These are phyloP conservation scores for Crithidia fasciculata DNA, from an alignment of 208 protist species.

Conservation along the genomic window DNA sequence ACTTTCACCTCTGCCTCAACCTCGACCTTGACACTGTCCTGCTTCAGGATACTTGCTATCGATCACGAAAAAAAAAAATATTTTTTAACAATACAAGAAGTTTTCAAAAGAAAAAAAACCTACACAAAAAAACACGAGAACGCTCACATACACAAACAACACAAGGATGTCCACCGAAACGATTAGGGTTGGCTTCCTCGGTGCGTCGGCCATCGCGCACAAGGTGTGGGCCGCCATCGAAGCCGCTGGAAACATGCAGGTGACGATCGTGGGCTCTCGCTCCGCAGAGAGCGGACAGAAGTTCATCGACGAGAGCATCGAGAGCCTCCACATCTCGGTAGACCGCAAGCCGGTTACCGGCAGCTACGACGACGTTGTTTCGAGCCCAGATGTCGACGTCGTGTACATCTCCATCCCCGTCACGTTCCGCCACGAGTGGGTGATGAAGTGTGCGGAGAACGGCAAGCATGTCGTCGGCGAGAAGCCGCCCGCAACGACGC, in stretches of 20 bases:
- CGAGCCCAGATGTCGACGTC: constrained; percentile 33
- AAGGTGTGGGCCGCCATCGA: constrained; percentile 48
- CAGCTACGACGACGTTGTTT: constrained; percentile 35
- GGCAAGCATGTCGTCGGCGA: constrained; percentile 71
- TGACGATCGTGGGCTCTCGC: constrained; percentile 42
- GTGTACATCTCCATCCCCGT: constrained; percentile 57
- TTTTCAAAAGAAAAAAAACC: too few relatives aligned
- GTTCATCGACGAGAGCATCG: constrained; percentile 30
- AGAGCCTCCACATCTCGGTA: constrained; percentile 32
- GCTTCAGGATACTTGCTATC: too few relatives aligned
- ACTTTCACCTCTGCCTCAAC: background rate
- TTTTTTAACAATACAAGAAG: too few relatives aligned
- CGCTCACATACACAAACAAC: background rate
- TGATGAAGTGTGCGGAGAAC: constrained; percentile 49
- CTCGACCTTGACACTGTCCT: too few relatives aligned
- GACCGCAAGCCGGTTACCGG: constrained; percentile 23
- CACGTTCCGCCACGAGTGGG: constrained; percentile 46
- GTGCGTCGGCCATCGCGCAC: constrained; percentile 41
- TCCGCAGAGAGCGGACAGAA: constrained; percentile 16
- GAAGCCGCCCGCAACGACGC: constrained; percentile 40
- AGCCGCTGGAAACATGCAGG: constrained; percentile 41
- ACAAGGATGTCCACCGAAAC: constrained; percentile 17
- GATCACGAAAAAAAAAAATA: too few relatives aligned
- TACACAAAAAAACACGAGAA: constrained; percentile 18
- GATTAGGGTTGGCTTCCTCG: constrained; percentile 52